phyloP scores from a whole-genome alignment of 2,329 filamentous ascomycete species.

The Aspergillus hortae region DNA sequence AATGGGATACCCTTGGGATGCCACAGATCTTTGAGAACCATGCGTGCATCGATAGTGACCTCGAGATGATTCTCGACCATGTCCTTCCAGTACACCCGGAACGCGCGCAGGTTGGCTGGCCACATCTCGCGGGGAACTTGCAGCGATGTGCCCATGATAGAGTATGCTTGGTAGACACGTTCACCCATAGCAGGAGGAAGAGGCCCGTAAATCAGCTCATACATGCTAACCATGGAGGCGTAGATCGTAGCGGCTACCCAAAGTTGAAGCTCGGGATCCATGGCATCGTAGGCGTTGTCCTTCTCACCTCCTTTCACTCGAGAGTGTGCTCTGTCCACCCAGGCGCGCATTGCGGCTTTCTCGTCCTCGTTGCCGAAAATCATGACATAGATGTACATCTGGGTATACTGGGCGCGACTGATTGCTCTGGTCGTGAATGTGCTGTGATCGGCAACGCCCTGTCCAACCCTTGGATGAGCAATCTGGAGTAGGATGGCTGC shows the following conservation, averaged over 20 bases:
- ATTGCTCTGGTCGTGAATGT: conserved; percentile 5
- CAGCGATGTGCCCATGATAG: conserved; percentile 3
- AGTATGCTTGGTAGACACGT: conserved; percentile 3
- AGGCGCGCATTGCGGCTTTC: conserved; percentile 1
- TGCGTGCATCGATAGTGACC: neutral
- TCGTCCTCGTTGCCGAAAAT: conserved; percentile 3
- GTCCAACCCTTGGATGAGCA: conserved; percentile 4
- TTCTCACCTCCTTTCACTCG: neutral
- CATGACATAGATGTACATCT: conserved; percentile 9
- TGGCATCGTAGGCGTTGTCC: neutral
- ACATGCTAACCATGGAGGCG: conserved; percentile 5
- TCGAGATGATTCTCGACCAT: conserved; percentile 2
- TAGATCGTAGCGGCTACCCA: conserved; percentile 5
- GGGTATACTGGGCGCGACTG: conserved; percentile 4
- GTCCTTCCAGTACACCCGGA: neutral
- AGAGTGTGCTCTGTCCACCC: conserved; percentile 1
- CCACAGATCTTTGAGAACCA: neutral
- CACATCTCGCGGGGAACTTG: conserved; percentile 5
- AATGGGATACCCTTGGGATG: neutral
- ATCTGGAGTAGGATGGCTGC: conserved; percentile 7
- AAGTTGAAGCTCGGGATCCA: conserved; percentile 2
- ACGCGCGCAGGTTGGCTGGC: neutral
- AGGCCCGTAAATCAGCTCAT: conserved; percentile 2
- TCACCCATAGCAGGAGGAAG: neutral
- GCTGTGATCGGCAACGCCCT: conserved; percentile 8